Evolutionary conservation across 257 asterid genomes (phyloP), one percentile per base, ranked within the genome.

Genomic region (Orobanche coerulescens): DNA sequence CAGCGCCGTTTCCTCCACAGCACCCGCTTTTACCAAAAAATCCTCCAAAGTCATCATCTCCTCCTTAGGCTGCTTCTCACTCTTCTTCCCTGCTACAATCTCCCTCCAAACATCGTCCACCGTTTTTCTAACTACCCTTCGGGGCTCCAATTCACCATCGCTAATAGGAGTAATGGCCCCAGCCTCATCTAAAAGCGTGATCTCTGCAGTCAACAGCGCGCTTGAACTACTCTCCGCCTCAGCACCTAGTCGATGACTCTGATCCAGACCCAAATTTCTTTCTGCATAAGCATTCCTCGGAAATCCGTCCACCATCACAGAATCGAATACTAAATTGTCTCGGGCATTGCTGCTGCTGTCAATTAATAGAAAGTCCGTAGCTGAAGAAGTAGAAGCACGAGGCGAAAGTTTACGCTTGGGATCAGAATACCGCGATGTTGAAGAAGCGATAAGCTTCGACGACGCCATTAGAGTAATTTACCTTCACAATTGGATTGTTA

Each of bases 51-150:
- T 88, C 93, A 88, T 88, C 82, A 84, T 75, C 70, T 82, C 95
- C 73, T 85, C 85, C 71, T 77, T 70, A 2, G 79, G 81, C 76
- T 53, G 39, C 59, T 31, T 66, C 58, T 82, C 81, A 16, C 34
- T 34, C 64, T 64, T 80, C 76, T 84, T 84, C 71, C 98, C 94
- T 11, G 78, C 96, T 70, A 92, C 78, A 58, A 92, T 92, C 72
- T 88, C 95, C 79, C 90, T 86, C 96, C 95, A 92, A 39, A 92
- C 96, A 48, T 86, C 98, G 64, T 92, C 96, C 73, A 79, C 98
- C 52, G 96, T 83, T 71, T 70, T 87, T 77, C 79, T 78, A 73
- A 54, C 74, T 68, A 5, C 69, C 76, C 77, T 75, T 49, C 79
- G 72, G 2, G 75, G 65, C 64, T 64, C 82, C 61, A 59, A 53